Evolutionary conservation across 306 rosid genomes (phyloP).

Genomic region (Quercus suber): DNA sequence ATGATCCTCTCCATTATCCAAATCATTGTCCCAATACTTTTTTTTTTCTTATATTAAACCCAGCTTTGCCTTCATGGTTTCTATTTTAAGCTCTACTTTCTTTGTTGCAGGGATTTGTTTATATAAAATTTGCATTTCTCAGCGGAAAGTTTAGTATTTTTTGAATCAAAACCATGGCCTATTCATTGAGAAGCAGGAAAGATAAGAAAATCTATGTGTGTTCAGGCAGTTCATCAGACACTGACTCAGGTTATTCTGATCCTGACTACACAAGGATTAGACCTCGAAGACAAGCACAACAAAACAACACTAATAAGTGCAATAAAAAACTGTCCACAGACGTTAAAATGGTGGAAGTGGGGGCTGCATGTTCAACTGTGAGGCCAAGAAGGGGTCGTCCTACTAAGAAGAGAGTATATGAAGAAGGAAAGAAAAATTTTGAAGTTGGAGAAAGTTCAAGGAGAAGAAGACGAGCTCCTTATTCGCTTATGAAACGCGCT

Average conservation of each 20-base stretch:
- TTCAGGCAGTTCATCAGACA: slow-evolving; percentile 2
- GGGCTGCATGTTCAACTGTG: not conserved
- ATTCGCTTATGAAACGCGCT: not conserved
- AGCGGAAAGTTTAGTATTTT: not conserved
- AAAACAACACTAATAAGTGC: not conserved
- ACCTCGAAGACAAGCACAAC: not conserved
- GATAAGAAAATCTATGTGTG: not conserved
- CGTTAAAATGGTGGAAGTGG: not conserved
- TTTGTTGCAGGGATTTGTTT: slow-evolving; percentile 1
- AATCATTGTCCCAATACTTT: not conserved
- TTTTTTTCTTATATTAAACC: not conserved
- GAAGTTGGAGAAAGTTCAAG: not conserved
- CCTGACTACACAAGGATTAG: slow-evolving; percentile 11
- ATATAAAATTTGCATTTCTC: not conserved
- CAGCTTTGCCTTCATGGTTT: not conserved
- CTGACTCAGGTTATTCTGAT: slow-evolving; percentile 13
- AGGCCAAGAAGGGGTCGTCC: not conserved
- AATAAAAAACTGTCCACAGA: not conserved
- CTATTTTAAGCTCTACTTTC: not conserved
- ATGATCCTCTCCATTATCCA: not conserved
- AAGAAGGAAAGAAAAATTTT: not conserved
- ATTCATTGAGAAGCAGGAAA: slow-evolving; percentile 15
- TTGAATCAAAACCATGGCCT: slow-evolving; percentile 12
- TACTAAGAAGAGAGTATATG: not conserved
- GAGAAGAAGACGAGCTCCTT: not conserved